phyloP scores from a whole-genome alignment of 2,329 filamentous ascomycete species.

The Fusarium sp. region DNA sequence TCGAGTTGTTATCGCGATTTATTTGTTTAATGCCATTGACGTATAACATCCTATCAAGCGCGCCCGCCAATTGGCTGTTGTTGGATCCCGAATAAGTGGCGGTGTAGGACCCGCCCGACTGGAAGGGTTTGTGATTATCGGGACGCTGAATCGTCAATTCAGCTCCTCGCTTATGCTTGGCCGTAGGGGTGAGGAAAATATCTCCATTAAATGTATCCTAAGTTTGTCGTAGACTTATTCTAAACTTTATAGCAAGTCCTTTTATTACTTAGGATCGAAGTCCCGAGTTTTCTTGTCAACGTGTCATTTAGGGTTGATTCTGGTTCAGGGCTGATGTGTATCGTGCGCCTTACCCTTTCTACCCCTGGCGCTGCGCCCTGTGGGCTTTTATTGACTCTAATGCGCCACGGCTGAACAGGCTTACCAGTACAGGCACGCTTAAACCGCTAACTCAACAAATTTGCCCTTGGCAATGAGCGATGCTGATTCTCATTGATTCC shows the following conservation, averaged over 20 bases:
- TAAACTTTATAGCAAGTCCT: too few relatives aligned
- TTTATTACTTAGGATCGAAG: too few relatives aligned
- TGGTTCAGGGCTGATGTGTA: neutral
- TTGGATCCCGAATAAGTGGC: neutral
- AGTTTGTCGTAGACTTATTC: too few relatives aligned
- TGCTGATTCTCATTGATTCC: neutral
- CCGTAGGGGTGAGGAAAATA: too few relatives aligned
- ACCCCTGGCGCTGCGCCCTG: neutral
- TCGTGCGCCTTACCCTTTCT: neutral
- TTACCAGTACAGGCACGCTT: neutral
- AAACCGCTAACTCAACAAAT: neutral
- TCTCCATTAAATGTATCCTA: too few relatives aligned
- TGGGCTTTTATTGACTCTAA: neutral
- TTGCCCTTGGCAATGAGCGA: neutral
- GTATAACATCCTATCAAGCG: neutral
- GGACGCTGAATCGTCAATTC: neutral
- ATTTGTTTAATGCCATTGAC: neutral
- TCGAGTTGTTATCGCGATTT: neutral
- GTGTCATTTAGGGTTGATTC: neutral
- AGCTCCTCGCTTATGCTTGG: neutral
- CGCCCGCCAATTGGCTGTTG: neutral
- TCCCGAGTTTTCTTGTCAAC: too few relatives aligned
- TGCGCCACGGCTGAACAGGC: neutral
- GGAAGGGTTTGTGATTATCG: neutral
- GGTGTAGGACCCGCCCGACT: neutral